These are phyloP conservation scores for Euphrasia confusa DNA, from an alignment of 257 asterid genomes.

Conservation along the genomic window DNA sequence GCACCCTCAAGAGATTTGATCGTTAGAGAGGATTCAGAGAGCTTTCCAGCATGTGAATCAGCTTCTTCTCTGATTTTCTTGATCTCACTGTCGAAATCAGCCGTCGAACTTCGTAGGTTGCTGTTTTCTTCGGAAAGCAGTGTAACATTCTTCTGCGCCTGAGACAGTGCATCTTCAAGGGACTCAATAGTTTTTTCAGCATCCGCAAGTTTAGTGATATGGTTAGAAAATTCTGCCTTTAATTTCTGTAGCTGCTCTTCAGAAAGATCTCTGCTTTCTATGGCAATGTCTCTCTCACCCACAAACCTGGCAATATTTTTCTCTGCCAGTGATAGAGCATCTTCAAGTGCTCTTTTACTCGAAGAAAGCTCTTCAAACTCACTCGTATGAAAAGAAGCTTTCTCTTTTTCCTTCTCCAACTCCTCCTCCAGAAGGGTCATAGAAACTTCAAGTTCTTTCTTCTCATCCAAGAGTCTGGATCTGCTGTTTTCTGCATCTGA, in stretches of 20 bases:
- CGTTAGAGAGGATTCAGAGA: conserved; percentile 53
- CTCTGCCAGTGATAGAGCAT: conserved; percentile 53
- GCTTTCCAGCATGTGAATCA: conserved; percentile 48
- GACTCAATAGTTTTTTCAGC: conserved; percentile 59
- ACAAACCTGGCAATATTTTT: conserved; percentile 41
- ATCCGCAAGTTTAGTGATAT: conserved; percentile 45
- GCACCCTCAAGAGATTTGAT: conserved; percentile 63
- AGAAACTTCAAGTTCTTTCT: conserved; percentile 56
- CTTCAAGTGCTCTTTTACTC: conserved; percentile 48
- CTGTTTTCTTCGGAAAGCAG: conserved; percentile 59
- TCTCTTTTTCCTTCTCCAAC: conserved; percentile 52
- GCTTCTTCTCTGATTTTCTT: conserved; percentile 61
- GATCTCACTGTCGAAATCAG: conserved; percentile 60
- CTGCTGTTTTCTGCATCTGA: conserved; percentile 47
- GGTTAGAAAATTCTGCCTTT: conserved; percentile 46
- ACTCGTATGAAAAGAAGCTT: conserved; percentile 42
- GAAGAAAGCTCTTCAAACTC: conserved; percentile 54
- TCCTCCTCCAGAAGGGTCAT: conserved; percentile 54
- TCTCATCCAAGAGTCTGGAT: conserved; percentile 58
- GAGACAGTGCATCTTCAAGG: conserved; percentile 70
- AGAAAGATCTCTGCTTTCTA: conserved; percentile 39
- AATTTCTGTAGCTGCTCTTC: conserved; percentile 51
- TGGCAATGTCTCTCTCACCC: conserved; percentile 54
- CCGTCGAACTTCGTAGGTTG: conserved; percentile 37
- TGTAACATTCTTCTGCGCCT: conserved; percentile 51